Evolutionary conservation across 2,329 filamentous ascomycete species (phyloP).

Genomic region (Capronia coronata): DNA sequence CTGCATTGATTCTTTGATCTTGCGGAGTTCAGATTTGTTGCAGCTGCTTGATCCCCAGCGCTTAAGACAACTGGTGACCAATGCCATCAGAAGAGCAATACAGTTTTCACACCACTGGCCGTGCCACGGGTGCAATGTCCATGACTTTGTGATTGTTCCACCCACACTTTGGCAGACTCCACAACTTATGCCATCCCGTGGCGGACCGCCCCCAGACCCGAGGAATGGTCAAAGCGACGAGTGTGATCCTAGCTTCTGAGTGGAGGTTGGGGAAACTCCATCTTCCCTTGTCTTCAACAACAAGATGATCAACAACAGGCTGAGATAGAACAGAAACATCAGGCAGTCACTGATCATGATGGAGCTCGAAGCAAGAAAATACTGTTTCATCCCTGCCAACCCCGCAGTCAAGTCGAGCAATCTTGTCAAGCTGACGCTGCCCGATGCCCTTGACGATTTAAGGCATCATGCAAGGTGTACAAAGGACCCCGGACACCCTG

Average conservation of each 20-base stretch:
- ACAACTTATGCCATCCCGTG: conserved; percentile 1
- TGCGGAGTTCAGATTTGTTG: neutral
- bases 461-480: neutral
- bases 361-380: neutral
- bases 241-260: neutral
- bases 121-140: neutral
- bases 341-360: neutral
- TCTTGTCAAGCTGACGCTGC: neutral
- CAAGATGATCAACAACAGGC: neutral
- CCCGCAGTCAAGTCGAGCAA: neutral
- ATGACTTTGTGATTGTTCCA: neutral
- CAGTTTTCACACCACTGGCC: neutral
- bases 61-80: neutral
- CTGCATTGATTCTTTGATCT: neutral
- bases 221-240: neutral
- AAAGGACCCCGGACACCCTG: neutral
- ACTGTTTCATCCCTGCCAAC: neutral
- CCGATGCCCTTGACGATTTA: neutral
- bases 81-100: neutral
- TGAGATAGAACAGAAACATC: neutral
- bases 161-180: neutral
- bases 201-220: conserved; percentile 10
- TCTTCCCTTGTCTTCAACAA: neutral
- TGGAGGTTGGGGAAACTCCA: neutral
- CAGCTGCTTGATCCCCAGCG: neutral